phyloP scores from a whole-genome alignment of 75 land plant species.

The Sequoia sempervirens region DNA sequence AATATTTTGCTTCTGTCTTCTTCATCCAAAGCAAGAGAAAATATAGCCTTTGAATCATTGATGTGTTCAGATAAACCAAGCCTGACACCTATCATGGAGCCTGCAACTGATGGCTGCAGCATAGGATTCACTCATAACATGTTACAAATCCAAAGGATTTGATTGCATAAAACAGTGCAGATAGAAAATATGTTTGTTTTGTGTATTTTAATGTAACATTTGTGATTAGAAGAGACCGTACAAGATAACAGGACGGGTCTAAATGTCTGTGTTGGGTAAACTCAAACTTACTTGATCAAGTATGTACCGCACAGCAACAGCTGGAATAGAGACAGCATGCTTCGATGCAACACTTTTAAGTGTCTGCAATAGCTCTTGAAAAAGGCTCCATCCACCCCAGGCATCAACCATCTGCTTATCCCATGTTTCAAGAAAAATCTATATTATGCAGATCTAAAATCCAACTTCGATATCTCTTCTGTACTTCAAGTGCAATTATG shows the following conservation, averaged over 20 bases:
- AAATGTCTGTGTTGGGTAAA: not conserved
- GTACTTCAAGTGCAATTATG: not conserved
- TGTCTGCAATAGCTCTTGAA: constrained; percentile 77
- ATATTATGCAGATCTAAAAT: not conserved
- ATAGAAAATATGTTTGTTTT: not conserved
- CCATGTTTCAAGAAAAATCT: not conserved
- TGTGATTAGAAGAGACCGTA: not conserved
- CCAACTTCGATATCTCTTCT: not conserved
- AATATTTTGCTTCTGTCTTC: constrained; percentile 65
- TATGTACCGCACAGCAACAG: constrained; percentile 88
- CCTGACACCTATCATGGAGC: constrained; percentile 90
- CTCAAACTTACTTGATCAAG: constrained; percentile 67
- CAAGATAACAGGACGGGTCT: not conserved
- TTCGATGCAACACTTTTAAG: constrained; percentile 65
- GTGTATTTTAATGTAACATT: not conserved
- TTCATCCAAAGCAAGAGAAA: constrained; percentile 70
- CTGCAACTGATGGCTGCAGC: constrained; percentile 77
- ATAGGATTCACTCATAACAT: not conserved
- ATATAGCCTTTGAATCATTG: constrained; percentile 61
- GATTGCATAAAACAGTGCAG: not conserved
- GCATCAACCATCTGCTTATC: constrained; percentile 85
- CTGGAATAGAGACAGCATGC: constrained; percentile 81
- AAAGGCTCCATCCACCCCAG: constrained; percentile 96
- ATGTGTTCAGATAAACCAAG: constrained; percentile 86
- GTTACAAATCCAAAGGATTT: not conserved